Conservation (phyloP, 2,329 filamentous ascomycete genomes). For the Sphaerostilbella broomeana region DNA sequence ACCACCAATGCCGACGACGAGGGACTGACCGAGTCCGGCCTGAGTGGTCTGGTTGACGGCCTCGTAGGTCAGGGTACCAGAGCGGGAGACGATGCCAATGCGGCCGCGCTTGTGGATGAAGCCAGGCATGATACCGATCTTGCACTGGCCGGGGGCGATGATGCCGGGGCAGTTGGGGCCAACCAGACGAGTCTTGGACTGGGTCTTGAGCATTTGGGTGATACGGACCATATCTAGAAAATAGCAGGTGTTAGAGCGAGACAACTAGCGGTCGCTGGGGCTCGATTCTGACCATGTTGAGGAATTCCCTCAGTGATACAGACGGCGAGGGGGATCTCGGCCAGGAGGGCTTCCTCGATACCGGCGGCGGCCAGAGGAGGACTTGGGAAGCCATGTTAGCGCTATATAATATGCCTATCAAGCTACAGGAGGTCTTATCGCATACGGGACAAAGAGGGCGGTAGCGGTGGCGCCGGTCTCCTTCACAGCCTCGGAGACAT, state of each 20-base stretch:
- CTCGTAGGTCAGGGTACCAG: slow-evolving; percentile 97
- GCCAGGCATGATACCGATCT: slow-evolving; percentile 98
- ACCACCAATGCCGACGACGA: slow-evolving; percentile 96
- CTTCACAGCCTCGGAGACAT: slow-evolving; percentile 81
- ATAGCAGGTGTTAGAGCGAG: slow-evolving; percentile 4
- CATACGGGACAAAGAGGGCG: slow-evolving; percentile 92
- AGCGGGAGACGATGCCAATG: slow-evolving; percentile 96
- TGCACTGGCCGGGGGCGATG: slow-evolving; percentile 93
- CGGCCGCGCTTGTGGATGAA: slow-evolving; percentile 99
- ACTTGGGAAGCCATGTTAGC: slow-evolving; percentile 42
- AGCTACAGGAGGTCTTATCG: slow-evolving; percentile 12
- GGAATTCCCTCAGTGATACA: slow-evolving; percentile 98
- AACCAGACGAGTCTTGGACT: slow-evolving; percentile 93
- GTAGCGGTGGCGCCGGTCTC: slow-evolving; percentile 85
- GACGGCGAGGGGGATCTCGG: slow-evolving; percentile 90
- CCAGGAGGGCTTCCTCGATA: slow-evolving; percentile 93
- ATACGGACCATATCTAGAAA: slow-evolving; percentile 97
- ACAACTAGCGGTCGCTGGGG: slow-evolving; percentile 5
- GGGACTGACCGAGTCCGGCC: slow-evolving; percentile 92
- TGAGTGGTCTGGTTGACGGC: slow-evolving; percentile 99
- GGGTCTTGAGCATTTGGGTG: slow-evolving; percentile 94
- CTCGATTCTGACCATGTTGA: slow-evolving; percentile 68
- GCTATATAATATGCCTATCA: neutral
- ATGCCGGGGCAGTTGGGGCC: slow-evolving; percentile 98
- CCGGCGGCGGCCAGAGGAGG: slow-evolving; percentile 85